Percentiles rank a stretch among this genome's conserved stretches.
Evolutionary conservation across 305 asterid species (phyloP).

Genomic region (Solanum chacoense): DNA sequence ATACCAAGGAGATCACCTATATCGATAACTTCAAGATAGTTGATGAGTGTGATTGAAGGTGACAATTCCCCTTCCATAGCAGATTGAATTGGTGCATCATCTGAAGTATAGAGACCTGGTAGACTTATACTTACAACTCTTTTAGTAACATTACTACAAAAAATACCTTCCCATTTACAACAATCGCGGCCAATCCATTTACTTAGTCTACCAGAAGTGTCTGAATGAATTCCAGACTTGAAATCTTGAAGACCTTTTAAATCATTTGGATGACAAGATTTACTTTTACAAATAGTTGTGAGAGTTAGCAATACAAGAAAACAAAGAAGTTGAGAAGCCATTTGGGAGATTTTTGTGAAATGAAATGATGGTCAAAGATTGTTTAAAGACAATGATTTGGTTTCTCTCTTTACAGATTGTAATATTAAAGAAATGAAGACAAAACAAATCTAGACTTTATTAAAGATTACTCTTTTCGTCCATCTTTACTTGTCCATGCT

Average conservation of each 20-base stretch:
- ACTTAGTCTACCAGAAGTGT: conserved; percentile 32
- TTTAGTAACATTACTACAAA: conserved; percentile 28
- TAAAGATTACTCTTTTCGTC: neutral
- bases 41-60: conserved; percentile 30
- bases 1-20: conserved; percentile 29
- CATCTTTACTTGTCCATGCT: neutral
- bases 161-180: conserved; percentile 58
- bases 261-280: conserved; percentile 47
- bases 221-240: conserved; percentile 31
- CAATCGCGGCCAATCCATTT: conserved; percentile 37
- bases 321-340: conserved; percentile 24
- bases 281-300: neutral
- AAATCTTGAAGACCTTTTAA: conserved; percentile 38
- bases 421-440: neutral
- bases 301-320: conserved; percentile 24
- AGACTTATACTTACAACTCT: conserved; percentile 48
- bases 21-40: conserved; percentile 34
- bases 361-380: conserved; percentile 12
- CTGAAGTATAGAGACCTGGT: conserved; percentile 31
- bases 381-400: neutral
- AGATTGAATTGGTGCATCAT: conserved; percentile 28
- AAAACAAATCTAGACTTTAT: neutral
- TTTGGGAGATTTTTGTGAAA: conserved; percentile 4
- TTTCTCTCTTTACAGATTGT: conserved; percentile 35
- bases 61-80: conserved; percentile 35